phyloP scores from a whole-genome alignment of 2,329 filamentous ascomycete genomes.

The Podosphaera aphanis region DNA sequence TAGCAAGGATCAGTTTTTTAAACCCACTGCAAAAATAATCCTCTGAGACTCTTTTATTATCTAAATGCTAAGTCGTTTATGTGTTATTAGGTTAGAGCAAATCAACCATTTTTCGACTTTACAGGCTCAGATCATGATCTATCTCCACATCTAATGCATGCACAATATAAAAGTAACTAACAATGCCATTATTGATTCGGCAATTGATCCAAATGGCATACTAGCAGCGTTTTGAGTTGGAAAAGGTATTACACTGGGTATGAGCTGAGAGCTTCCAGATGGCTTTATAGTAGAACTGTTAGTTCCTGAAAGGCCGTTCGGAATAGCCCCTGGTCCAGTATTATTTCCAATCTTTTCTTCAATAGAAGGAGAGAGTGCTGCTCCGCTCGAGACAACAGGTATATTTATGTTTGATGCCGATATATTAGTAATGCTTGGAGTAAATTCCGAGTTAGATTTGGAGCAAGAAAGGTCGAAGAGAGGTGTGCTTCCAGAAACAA shows the following conservation, averaged over 20 bases:
- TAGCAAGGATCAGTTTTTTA: no score
- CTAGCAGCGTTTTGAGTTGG: neutral
- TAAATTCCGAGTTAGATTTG: constrained; percentile 3
- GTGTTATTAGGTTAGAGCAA: no score
- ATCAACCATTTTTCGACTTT: no score
- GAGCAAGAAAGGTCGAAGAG: constrained; percentile 38
- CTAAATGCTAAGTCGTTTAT: no score
- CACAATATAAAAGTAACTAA: neutral
- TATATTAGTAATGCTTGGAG: constrained; percentile 3
- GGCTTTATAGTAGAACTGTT: neutral
- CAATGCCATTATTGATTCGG: neutral
- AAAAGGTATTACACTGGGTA: neutral
- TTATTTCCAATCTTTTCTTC: constrained; percentile 3
- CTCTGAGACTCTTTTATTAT: no score
- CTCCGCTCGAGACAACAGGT: constrained; percentile 5
- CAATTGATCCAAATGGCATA: neutral
- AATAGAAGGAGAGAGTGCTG: constrained; percentile 7
- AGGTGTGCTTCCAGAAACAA: constrained; percentile 33
- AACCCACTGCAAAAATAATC: no score
- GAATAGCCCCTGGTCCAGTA: constrained; percentile 1
- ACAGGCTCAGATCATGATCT: no score
- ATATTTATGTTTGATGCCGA: neutral
- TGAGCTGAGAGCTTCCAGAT: neutral
- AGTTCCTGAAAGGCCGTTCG: neutral
- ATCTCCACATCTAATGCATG: no score